Percentiles rank a stretch among this genome's conserved stretches.
Conservation (phyloP, 2,329 filamentous ascomycete species). For the Didymella glomerata region DNA sequence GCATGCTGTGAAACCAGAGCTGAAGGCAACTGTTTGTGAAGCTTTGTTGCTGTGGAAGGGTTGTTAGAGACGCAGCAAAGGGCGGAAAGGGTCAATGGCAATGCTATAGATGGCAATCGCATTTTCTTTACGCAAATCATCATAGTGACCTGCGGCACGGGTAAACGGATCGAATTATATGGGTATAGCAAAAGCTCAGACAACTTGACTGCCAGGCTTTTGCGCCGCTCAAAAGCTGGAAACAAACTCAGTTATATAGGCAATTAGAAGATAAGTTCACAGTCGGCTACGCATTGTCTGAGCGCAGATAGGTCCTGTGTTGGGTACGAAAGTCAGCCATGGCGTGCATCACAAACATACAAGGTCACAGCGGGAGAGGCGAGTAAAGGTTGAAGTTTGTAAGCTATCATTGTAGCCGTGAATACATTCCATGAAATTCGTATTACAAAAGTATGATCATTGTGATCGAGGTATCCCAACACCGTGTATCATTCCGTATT, state of each 20-base stretch:
- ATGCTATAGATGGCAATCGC: neutral
- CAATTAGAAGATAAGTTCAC: too few relatives aligned
- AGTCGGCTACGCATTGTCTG: too few relatives aligned
- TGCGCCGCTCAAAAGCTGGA: too few relatives aligned
- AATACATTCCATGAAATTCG: conserved; percentile 20
- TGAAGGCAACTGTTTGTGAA: conserved; percentile 2
- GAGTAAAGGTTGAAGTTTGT: conserved; percentile 4
- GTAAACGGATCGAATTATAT: neutral
- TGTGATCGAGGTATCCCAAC: conserved; percentile 22
- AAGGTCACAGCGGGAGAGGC: neutral
- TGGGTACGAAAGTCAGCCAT: neutral
- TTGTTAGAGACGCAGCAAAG: neutral
- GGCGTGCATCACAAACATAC: neutral
- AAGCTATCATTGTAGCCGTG: conserved; percentile 15
- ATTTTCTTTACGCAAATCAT: neutral
- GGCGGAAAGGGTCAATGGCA: neutral
- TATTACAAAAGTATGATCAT: conserved; percentile 25
- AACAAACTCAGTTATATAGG: too few relatives aligned
- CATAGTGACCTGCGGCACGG: neutral
- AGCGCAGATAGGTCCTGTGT: too few relatives aligned
- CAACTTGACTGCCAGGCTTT: neutral
- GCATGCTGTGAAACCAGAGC: conserved; percentile 2
- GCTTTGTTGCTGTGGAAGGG: neutral
- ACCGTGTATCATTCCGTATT: conserved; percentile 17
- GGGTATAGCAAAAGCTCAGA: neutral